These are phyloP conservation scores for Dictyostelium discoideum DNA, from an alignment of 78 protist species.

Conservation along the genomic window dicty_2.7 NC_007088.5:6698001-6698500, in stretches of 20 bases:
- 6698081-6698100: slow-evolving; percentile 25
- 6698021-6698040: background rate
- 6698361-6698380: slow-evolving; percentile 65
- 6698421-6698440: slow-evolving; percentile 11
- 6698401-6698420: background rate
- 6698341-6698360: slow-evolving; percentile 21
- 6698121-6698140: background rate
- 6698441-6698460: slow-evolving; percentile 30
- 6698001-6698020: slow-evolving; percentile 35
- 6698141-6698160: background rate
- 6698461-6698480: slow-evolving; percentile 40
- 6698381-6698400: slow-evolving; percentile 9
- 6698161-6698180: background rate
- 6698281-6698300: slow-evolving; percentile 24
- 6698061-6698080: slow-evolving; percentile 59
- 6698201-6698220: slow-evolving; percentile 15
- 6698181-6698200: slow-evolving; percentile 8
- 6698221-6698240: slow-evolving; percentile 58
- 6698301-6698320: slow-evolving; percentile 35
- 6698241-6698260: background rate
- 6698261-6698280: background rate
- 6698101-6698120: slow-evolving; percentile 24
- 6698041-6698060: slow-evolving; percentile 70
- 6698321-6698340: slow-evolving; percentile 33
- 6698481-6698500: background rate